Evolutionary conservation across 2,329 filamentous ascomycete genomes (phyloP).

Genomic region (Aspergillus versicolor): DNA sequence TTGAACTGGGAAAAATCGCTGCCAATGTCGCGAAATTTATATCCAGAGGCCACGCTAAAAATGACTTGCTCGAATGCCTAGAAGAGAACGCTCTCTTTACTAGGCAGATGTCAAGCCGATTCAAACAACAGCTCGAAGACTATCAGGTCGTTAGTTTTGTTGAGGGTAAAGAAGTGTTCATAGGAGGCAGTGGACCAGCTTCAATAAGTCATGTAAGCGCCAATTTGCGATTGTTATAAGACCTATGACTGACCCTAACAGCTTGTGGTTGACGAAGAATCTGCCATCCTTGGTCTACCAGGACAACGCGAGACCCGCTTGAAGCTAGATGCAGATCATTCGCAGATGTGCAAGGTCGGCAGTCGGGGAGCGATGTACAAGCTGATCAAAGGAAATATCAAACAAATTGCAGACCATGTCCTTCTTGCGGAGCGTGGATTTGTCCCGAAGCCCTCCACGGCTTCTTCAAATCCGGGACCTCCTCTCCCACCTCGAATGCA

Average conservation of each 20-base stretch:
- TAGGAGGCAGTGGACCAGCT: slow-evolving; percentile 28
- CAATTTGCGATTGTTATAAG: no score
- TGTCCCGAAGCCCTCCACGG: slow-evolving; percentile 22
- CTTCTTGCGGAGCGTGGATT: slow-evolving; percentile 31
- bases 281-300: slow-evolving; percentile 33
- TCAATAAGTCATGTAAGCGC: slow-evolving; percentile 32
- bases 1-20: slow-evolving; percentile 34
- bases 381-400: slow-evolving; percentile 34
- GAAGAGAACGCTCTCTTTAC: slow-evolving; percentile 34
- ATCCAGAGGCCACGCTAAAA: slow-evolving; percentile 32
- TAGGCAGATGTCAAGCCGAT: slow-evolving; percentile 32
- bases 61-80: slow-evolving; percentile 28
- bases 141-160: slow-evolving; percentile 37
- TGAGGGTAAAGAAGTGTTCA: slow-evolving; percentile 32
- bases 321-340: slow-evolving; percentile 37
- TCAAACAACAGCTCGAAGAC: slow-evolving; percentile 35
- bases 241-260: slow-evolving; percentile 15
- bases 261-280: slow-evolving; percentile 38
- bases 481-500: slow-evolving; percentile 30
- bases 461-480: slow-evolving; percentile 18
- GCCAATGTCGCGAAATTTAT: slow-evolving; percentile 33
- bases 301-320: slow-evolving; percentile 35
- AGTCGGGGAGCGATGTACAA: slow-evolving; percentile 30
- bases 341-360: slow-evolving; percentile 36
- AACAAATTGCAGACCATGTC: slow-evolving; percentile 32